These are phyloP conservation scores for Aspergillus sergii DNA, from an alignment of 2,329 filamentous ascomycete genomes.

Conservation along the genomic window DNA sequence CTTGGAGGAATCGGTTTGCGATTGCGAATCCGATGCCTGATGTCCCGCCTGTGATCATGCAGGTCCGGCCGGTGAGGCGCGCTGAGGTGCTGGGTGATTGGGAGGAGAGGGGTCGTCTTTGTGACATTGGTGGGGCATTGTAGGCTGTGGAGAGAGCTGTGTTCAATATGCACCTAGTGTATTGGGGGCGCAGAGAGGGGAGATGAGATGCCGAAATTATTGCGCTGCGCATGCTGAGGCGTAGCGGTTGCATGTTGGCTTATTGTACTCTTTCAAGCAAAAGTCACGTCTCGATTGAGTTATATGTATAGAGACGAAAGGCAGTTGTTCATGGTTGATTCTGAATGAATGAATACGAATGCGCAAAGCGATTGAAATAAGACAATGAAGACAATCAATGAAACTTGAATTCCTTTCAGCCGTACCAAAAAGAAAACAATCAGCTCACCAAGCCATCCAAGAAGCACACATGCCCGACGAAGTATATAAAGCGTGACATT, in stretches of 20 bases:
- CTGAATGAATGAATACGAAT: neutral
- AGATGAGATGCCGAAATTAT: neutral
- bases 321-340: neutral
- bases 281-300: neutral
- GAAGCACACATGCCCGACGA: neutral
- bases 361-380: neutral
- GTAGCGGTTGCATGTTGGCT: neutral
- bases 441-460: neutral
- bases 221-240: neutral
- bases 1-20: constrained; percentile 64
- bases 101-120: neutral
- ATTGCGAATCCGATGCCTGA: constrained; percentile 72
- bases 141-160: neutral
- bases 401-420: neutral
- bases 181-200: constrained; percentile 8
- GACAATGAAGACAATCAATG: neutral
- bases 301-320: neutral
- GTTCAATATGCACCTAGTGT: neutral
- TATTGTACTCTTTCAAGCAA: neutral
- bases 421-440: neutral
- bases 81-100: constrained; percentile 11
- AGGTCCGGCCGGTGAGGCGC: constrained; percentile 39
- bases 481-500: neutral
- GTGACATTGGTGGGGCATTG: neutral
- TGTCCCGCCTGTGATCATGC: constrained; percentile 69